Evolutionary conservation across 371 early-diverging fungal genomes (phyloP).

Genomic region (Rhizopus delemar): DNA sequence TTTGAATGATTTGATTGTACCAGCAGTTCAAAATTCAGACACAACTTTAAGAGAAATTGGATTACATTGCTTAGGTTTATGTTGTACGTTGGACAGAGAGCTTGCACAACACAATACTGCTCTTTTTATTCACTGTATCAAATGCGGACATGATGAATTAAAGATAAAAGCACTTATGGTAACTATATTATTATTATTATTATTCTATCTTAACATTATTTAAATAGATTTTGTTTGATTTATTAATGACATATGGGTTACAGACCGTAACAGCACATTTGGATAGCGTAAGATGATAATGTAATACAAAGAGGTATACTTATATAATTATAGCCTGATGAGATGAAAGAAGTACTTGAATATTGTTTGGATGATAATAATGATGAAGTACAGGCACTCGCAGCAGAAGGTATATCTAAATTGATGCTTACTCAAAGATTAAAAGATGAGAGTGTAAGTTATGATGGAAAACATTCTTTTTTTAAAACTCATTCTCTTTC

Average conservation of each 20-base stretch:
- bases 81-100: conserved; percentile 67
- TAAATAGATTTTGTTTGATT: conserved; percentile 62
- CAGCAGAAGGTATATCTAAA: conserved; percentile 67
- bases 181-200: conserved; percentile 8
- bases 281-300: conserved; percentile 28
- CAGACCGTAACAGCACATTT: conserved; percentile 37
- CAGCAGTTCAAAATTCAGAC: conserved; percentile 75
- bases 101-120: conserved; percentile 51
- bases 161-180: conserved; percentile 53
- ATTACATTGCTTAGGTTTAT: conserved; percentile 79
- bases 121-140: conserved; percentile 47
- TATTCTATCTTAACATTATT: not conserved
- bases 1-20: conserved; percentile 77
- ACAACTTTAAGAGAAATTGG: conserved; percentile 72
- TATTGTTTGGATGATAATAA: conserved; percentile 52
- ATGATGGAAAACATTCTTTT: not conserved
- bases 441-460: conserved; percentile 53
- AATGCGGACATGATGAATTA: conserved; percentile 46
- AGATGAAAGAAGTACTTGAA: conserved; percentile 49
- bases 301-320: not conserved
- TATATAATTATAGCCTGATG: conserved; percentile 27
- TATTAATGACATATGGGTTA: conserved; percentile 58
- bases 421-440: conserved; percentile 62
- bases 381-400: conserved; percentile 53
- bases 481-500: not conserved